A percentile compares a stretch with the other conserved stretches of the same genome.
phyloP scores from a whole-genome alignment of 2,329 filamentous ascomycete species.

The Phaeosphaeria sp. region DNA sequence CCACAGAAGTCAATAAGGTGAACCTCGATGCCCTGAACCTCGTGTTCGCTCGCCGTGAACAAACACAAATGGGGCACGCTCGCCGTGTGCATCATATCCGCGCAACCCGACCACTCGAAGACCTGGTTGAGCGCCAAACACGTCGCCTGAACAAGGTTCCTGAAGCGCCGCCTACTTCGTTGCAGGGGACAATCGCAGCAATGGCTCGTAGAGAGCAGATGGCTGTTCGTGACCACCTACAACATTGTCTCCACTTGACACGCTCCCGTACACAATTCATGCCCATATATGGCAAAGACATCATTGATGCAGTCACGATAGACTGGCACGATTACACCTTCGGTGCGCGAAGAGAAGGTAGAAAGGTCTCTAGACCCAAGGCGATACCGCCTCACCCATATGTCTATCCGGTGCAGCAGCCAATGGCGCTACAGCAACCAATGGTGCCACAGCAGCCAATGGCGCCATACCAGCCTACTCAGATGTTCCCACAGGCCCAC shows the following conservation, averaged over 20 bases:
- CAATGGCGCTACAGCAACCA: slow-evolving; percentile 7
- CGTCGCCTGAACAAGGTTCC: slow-evolving; percentile 58
- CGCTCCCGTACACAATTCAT: slow-evolving; percentile 79
- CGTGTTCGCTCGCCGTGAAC: slow-evolving; percentile 73
- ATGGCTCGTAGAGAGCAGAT: slow-evolving; percentile 71
- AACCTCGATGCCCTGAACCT: slow-evolving; percentile 82
- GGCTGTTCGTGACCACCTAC: slow-evolving; percentile 75
- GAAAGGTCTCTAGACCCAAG: slow-evolving; percentile 19
- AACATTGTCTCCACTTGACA: slow-evolving; percentile 81
- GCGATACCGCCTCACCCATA: slow-evolving; percentile 9
- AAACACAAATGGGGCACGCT: slow-evolving; percentile 60
- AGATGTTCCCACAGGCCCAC: slow-evolving; percentile 24
- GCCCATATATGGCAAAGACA: slow-evolving; percentile 79
- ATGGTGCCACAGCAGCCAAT: too few species aligned
- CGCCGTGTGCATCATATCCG: slow-evolving; percentile 56
- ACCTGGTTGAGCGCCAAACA: slow-evolving; percentile 75
- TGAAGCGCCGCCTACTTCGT: slow-evolving; percentile 64
- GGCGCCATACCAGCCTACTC: slow-evolving; percentile 1
- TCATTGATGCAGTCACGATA: slow-evolving; percentile 78
- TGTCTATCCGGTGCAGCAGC: slow-evolving; percentile 12
- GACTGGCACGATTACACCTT: slow-evolving; percentile 49
- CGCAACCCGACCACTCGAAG: slow-evolving; percentile 72
- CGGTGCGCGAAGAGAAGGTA: slow-evolving; percentile 51
- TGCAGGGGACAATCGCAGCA: slow-evolving; percentile 73
- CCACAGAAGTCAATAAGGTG: slow-evolving; percentile 68